phyloP scores from a whole-genome alignment of 192 early-diverging fungal species.

The Fimicolochytrium jonesii region DNA sequence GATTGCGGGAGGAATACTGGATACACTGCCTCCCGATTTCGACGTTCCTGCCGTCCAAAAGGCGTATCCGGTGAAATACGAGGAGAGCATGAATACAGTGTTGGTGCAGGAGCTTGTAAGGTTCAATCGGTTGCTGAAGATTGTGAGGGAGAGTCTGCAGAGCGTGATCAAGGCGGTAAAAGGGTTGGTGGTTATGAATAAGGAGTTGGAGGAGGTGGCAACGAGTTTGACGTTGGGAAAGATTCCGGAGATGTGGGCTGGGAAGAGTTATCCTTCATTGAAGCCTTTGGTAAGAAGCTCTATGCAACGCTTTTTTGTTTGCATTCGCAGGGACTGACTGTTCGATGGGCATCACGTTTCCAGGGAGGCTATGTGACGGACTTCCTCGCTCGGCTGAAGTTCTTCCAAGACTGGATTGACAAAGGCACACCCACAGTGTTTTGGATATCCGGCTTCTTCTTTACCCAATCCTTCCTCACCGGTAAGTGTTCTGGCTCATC shows the following conservation, averaged over 20 bases:
- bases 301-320: too few species aligned
- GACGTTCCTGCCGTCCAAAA: slow-evolving; percentile 35
- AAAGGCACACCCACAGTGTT: slow-evolving; percentile 49
- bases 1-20: slow-evolving; percentile 49
- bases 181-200: slow-evolving; percentile 61
- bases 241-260: slow-evolving; percentile 59
- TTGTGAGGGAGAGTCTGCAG: slow-evolving; percentile 47
- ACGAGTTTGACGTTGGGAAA: slow-evolving; percentile 48
- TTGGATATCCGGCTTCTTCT: slow-evolving; percentile 65
- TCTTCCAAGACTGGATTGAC: slow-evolving; percentile 55
- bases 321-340: too few species aligned
- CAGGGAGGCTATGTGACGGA: slow-evolving; percentile 52
- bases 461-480: slow-evolving; percentile 61
- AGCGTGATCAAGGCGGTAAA: slow-evolving; percentile 60
- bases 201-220: slow-evolving; percentile 57
- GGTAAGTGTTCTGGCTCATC: slow-evolving; percentile 21
- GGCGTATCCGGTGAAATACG: slow-evolving; percentile 51
- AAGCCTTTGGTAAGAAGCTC: slow-evolving; percentile 47
- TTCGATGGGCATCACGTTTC: too few species aligned
- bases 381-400: slow-evolving; percentile 49
- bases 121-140: slow-evolving; percentile 53
- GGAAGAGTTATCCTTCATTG: slow-evolving; percentile 54
- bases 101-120: slow-evolving; percentile 59
- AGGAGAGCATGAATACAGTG: slow-evolving; percentile 60
- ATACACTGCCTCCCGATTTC: slow-evolving; percentile 37